These are phyloP conservation scores for Obelidium mucronatum DNA, from an alignment of 192 early-diverging fungal species.

Conservation along the genomic window DNA sequence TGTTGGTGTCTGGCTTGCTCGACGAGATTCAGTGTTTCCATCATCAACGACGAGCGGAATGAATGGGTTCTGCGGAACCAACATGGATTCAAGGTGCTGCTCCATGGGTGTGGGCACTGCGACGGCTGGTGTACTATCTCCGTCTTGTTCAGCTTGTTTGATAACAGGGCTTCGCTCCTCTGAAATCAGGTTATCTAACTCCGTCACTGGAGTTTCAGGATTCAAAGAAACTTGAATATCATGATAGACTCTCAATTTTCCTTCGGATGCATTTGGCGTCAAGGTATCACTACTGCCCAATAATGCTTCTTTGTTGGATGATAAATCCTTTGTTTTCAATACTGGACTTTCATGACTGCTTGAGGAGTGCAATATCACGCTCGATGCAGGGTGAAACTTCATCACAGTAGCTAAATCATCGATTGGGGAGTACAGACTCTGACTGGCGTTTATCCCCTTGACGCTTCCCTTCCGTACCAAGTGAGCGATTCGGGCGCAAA, in stretches of 20 bases:
- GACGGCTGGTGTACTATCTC: background rate
- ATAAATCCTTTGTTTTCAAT: too few relatives aligned
- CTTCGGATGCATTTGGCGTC: background rate
- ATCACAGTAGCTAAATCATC: constrained; percentile 19
- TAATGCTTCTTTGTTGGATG: background rate
- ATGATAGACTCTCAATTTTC: background rate
- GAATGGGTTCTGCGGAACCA: background rate
- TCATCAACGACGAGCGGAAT: background rate
- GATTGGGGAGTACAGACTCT: background rate
- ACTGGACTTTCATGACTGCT: background rate
- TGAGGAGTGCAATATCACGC: background rate
- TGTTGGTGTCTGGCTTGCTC: background rate
- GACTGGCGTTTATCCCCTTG: background rate
- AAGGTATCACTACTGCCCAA: background rate
- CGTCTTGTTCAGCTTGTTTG: too few relatives aligned
- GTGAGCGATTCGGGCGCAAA: constrained; percentile 38
- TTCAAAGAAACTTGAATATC: constrained; percentile 2
- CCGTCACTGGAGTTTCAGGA: background rate
- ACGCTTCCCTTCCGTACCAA: constrained; percentile 25
- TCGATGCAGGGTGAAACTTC: constrained; percentile 10
- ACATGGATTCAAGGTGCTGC: background rate
- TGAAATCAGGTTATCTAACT: background rate
- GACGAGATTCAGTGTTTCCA: background rate
- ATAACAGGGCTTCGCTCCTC: background rate
- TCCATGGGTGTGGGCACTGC: background rate